These are phyloP conservation scores for Chlamydomonas schloesseri DNA, from an alignment of 139 green algal species.

Conservation along the genomic window DNA sequence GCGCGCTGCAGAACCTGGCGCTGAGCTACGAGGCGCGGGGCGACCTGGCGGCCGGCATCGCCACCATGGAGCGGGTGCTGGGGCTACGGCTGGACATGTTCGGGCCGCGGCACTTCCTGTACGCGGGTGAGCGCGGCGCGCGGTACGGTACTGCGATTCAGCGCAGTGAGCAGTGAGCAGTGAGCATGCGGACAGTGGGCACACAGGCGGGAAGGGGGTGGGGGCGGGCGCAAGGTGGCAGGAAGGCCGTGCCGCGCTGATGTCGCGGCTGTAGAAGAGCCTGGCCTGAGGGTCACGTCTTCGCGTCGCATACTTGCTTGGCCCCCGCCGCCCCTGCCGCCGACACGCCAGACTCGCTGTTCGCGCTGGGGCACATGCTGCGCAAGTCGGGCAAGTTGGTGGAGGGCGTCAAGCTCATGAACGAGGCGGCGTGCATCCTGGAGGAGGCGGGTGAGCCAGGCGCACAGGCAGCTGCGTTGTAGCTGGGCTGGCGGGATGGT, in stretches of 20 bases:
- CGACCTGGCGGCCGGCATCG: slow-evolving; percentile 27
- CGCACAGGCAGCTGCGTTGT: too few species aligned
- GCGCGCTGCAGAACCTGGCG: slow-evolving; percentile 73
- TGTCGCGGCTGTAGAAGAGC: too few species aligned
- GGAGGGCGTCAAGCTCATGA: slow-evolving; percentile 44
- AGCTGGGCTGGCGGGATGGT: too few species aligned
- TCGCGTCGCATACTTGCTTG: too few species aligned
- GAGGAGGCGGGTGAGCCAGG: slow-evolving; percentile 55
- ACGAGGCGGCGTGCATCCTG: slow-evolving; percentile 44
- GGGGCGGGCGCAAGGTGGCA: too few species aligned
- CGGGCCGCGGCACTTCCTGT: slow-evolving; percentile 58
- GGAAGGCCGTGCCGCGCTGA: too few species aligned
- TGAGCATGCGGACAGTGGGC: too few species aligned
- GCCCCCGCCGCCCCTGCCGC: too few species aligned
- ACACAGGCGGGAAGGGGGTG: too few species aligned
- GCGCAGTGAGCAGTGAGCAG: too few species aligned
- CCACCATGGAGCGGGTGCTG: slow-evolving; percentile 50
- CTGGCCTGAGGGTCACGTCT: too few species aligned
- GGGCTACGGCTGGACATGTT: slow-evolving; percentile 62
- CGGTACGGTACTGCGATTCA: too few species aligned
- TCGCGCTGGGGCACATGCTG: slow-evolving; percentile 51
- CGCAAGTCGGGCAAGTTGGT: slow-evolving; percentile 24
- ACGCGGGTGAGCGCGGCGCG: slow-evolving; percentile 31
- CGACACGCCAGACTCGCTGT: slow-evolving; percentile 67
- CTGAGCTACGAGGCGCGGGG: slow-evolving; percentile 57